These are phyloP conservation scores for Miscanthus lutarioriparius DNA, from an alignment of 176 grass and related monocot species.

Conservation along the genomic window DNA sequence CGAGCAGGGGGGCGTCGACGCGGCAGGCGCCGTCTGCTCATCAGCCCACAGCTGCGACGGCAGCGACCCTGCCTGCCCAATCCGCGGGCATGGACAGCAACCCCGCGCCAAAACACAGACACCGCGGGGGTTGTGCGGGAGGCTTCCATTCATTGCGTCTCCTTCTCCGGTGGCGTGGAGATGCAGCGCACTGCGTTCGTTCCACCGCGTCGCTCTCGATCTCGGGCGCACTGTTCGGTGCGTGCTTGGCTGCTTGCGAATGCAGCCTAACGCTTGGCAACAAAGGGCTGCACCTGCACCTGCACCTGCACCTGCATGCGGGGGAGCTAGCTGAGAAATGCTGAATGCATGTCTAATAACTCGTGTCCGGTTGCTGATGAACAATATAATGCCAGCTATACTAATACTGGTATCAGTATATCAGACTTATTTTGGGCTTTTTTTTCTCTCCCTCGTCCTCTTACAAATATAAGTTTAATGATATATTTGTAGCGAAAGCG, in stretches of 20 bases:
- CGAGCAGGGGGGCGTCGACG: background rate
- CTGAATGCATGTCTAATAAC: background rate
- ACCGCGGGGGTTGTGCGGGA: background rate
- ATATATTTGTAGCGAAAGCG: background rate
- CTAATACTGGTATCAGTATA: background rate
- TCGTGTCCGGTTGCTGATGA: constrained; percentile 14
- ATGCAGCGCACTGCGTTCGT: background rate
- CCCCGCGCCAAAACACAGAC: constrained; percentile 5
- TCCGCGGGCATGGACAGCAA: constrained; percentile 11
- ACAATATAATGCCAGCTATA: background rate
- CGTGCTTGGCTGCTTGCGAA: too few species aligned
- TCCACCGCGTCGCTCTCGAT: background rate
- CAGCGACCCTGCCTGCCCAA: constrained; percentile 18
- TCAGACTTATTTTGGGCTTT: too few species aligned
- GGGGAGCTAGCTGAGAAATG: background rate
- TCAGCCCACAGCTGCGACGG: background rate
- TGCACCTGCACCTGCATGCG: background rate
- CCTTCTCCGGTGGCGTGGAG: background rate
- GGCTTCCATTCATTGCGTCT: constrained; percentile 19
- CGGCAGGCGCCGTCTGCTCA: background rate
- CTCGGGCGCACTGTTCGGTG: background rate
- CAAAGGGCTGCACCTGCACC: background rate
- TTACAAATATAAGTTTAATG: too few species aligned
- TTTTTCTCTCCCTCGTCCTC: too few species aligned
- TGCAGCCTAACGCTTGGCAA: background rate